phyloP scores from a whole-genome alignment of 1,284 basidiomycete species.

The Trametes sp. region DNA sequence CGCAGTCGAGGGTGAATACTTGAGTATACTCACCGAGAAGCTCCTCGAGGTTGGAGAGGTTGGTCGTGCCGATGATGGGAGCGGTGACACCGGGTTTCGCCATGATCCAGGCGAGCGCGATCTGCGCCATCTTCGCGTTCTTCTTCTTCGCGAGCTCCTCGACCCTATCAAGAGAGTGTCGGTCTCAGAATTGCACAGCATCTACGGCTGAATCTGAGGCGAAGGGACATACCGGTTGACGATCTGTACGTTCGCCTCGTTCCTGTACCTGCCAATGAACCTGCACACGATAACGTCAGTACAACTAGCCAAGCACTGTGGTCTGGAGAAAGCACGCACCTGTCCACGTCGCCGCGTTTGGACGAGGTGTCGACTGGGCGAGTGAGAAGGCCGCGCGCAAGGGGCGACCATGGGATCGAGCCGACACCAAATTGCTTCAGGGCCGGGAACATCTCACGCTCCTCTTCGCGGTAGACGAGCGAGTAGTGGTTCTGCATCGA shows the following conservation, averaged over 20 bases:
- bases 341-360: too few species aligned
- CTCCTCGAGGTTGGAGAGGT: conserved; percentile 43
- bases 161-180: too few species aligned
- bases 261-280: too few species aligned
- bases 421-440: conserved; percentile 45
- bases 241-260: too few species aligned
- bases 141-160: conserved; percentile 47
- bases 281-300: too few species aligned
- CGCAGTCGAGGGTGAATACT: too few species aligned
- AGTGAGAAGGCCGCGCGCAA: conserved; percentile 47
- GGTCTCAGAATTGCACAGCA: too few species aligned
- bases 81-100: conserved; percentile 41
- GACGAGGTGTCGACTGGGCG: too few species aligned
- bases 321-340: too few species aligned
- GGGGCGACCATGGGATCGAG: conserved; percentile 51
- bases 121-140: conserved; percentile 47
- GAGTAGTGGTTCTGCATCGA: conserved; percentile 61
- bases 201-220: too few species aligned
- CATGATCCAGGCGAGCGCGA: conserved; percentile 47
- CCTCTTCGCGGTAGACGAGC: conserved; percentile 55
- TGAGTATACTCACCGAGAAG: conserved; percentile 35
- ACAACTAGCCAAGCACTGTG: too few species aligned
- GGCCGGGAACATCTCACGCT: conserved; percentile 57
- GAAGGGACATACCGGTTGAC: too few species aligned
- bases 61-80: conserved; percentile 49